A percentile compares a stretch with the other conserved stretches of the same genome.
Conservation (phyloP, 139 green algal species). For the Micromonas pusilla region DNA sequence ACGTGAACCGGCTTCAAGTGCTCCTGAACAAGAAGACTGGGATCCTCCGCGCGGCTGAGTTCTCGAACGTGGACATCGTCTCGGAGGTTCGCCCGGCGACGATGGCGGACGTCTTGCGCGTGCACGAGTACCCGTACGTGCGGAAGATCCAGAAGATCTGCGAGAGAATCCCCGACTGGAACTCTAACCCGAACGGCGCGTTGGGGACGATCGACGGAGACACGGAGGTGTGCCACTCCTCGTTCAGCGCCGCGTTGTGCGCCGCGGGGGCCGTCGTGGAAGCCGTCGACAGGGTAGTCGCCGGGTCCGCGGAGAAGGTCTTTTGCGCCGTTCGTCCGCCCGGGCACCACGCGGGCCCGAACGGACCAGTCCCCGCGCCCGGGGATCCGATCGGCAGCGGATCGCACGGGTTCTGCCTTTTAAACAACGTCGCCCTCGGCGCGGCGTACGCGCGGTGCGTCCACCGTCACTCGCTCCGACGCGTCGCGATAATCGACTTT, state of each 20-base stretch:
- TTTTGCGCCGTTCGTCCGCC: conserved; percentile 85
- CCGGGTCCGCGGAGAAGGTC: conserved; percentile 50
- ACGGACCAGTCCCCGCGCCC: conserved; percentile 49
- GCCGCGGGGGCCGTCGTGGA: conserved; percentile 58
- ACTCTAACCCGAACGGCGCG: conserved; percentile 1
- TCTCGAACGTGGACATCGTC: conserved; percentile 29
- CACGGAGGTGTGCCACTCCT: conserved; percentile 64
- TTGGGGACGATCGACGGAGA: conserved; percentile 71
- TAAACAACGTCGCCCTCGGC: conserved; percentile 87
- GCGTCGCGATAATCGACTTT: conserved; percentile 60
- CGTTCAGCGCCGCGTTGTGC: conserved; percentile 61
- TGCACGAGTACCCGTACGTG: conserved; percentile 84
- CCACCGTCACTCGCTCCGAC: conserved; percentile 49
- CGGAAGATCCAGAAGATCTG: conserved; percentile 45
- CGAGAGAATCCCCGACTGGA: neutral
- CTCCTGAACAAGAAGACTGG: conserved; percentile 46
- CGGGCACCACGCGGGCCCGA: conserved; percentile 77
- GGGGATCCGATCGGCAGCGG: conserved; percentile 33
- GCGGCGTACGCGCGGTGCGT: conserved; percentile 77
- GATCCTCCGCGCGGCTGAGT: conserved; percentile 52
- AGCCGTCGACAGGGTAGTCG: conserved; percentile 23
- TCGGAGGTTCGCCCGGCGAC: conserved; percentile 14
- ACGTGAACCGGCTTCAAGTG: conserved; percentile 65
- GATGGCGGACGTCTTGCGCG: conserved; percentile 66
- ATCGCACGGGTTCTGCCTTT: conserved; percentile 88